These are phyloP conservation scores for Nakazawaea ambrosiae DNA, from an alignment of 805 yeast species.

Conservation along the genomic window DNA sequence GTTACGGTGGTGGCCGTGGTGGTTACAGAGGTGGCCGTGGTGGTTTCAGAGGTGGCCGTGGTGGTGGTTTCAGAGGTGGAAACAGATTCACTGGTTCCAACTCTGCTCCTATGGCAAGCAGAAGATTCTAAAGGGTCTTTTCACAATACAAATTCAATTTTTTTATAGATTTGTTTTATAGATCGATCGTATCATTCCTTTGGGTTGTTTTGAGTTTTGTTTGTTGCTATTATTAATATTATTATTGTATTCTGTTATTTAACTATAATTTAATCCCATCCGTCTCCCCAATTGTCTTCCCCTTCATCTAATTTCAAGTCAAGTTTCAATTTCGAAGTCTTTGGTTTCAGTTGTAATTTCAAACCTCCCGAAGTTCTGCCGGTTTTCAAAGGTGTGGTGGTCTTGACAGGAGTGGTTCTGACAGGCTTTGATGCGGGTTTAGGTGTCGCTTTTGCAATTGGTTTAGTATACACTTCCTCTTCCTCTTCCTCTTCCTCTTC, in stretches of 20 bases:
- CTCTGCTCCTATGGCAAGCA: constrained; percentile 37
- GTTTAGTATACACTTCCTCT: constrained; percentile 2
- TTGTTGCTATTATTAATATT: constrained; percentile 9
- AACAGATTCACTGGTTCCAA: constrained; percentile 37
- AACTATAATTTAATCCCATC: constrained; percentile 18
- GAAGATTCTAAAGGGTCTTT: constrained; percentile 28
- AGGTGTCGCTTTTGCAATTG: neutral
- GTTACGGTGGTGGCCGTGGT: constrained; percentile 46
- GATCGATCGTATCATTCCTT: neutral
- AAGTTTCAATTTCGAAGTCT: constrained; percentile 24
- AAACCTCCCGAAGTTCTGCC: constrained; percentile 11
- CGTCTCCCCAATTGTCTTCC: constrained; percentile 40
- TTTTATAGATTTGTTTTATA: constrained; percentile 1
- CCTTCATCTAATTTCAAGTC: constrained; percentile 24
- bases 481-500: constrained; percentile 15
- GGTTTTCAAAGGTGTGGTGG: constrained; percentile 1
- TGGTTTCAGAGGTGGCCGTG: constrained; percentile 50
- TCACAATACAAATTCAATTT: constrained; percentile 1
- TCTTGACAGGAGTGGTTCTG: neutral
- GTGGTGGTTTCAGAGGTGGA: constrained; percentile 38
- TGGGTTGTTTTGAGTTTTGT: too few species aligned
- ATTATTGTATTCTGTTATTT: constrained; percentile 14
- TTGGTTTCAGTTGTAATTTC: constrained; percentile 17
- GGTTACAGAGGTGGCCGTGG: constrained; percentile 30
- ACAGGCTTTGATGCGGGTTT: neutral